A percentile compares a stretch with the other conserved stretches of the same genome.
Conservation (phyloP, 2,329 filamentous ascomycete species). For the Hypoxylon sp. region DNA sequence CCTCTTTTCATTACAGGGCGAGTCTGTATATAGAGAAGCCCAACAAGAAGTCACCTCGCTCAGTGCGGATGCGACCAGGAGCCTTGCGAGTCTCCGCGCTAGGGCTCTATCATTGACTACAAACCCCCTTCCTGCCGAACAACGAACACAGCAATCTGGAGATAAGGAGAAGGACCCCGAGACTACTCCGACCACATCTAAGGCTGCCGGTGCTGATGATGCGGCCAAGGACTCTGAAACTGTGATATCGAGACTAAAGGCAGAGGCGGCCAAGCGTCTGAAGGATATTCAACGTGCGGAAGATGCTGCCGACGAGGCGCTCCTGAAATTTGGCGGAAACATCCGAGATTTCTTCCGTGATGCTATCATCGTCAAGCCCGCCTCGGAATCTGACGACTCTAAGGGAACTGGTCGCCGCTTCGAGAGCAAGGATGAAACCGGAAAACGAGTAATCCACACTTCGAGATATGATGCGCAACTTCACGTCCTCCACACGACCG, state of each 20-base stretch:
- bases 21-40: conserved; percentile 84
- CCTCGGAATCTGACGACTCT: conserved; percentile 63
- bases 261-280: conserved; percentile 83
- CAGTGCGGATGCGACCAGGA: conserved; percentile 83
- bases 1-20: conserved; percentile 67
- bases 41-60: conserved; percentile 86
- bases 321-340: conserved; percentile 90
- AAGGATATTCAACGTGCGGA: conserved; percentile 93
- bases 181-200: conserved; percentile 61
- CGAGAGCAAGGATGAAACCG: conserved; percentile 90
- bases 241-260: conserved; percentile 80
- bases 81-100: conserved; percentile 81
- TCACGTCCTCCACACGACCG: conserved; percentile 90
- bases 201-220: conserved; percentile 58
- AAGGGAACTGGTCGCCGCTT: conserved; percentile 79
- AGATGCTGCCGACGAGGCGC: conserved; percentile 94
- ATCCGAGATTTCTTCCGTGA: conserved; percentile 91
- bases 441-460: conserved; percentile 93
- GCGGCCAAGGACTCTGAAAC: conserved; percentile 65
- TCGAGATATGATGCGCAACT: conserved; percentile 95
- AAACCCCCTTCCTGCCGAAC: conserved; percentile 46
- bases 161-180: conserved; percentile 54
- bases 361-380: conserved; percentile 88
- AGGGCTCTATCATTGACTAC: conserved; percentile 76
- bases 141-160: conserved; percentile 46